A percentile compares a stretch with the other conserved stretches of the same genome.
These are phyloP conservation scores for Sungouiozyma ichnusensis DNA, from an alignment of 805 yeast species.

Conservation along the genomic window DNA sequence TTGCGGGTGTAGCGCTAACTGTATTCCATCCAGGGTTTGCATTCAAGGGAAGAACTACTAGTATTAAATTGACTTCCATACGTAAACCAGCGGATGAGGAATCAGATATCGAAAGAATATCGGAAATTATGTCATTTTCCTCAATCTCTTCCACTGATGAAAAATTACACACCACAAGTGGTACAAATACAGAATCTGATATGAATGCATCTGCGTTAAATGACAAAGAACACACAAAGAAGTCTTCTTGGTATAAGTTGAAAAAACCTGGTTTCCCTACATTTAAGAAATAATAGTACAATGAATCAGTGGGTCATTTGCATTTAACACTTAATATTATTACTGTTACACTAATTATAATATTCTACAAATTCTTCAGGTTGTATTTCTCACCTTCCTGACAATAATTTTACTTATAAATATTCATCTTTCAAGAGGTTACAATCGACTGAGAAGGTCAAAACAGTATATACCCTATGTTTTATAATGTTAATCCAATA, in stretches of 20 bases:
- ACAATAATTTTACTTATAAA: too few relatives aligned
- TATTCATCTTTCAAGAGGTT: too few relatives aligned
- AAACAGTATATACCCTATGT: too few relatives aligned
- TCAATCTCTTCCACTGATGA: neutral
- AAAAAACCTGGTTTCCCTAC: neutral
- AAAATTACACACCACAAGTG: neutral
- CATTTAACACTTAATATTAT: too few relatives aligned
- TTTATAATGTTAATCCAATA: too few relatives aligned
- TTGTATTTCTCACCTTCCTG: too few relatives aligned
- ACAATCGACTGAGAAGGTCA: too few relatives aligned
- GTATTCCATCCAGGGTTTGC: constrained; percentile 56
- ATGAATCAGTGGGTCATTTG: too few relatives aligned
- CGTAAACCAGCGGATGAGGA: neutral
- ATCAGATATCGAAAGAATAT: neutral
- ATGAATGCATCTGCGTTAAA: neutral
- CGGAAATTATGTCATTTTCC: neutral
- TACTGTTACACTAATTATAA: neutral
- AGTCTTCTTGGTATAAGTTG: neutral
- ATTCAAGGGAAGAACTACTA: constrained; percentile 28
- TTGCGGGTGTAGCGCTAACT: constrained; percentile 39
- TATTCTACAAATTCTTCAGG: too few relatives aligned
- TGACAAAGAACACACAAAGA: neutral
- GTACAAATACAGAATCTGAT: neutral
- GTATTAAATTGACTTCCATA: neutral
- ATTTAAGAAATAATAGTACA: neutral